These are phyloP conservation scores for Chrysosporium keratinophilum DNA, from an alignment of 2,329 filamentous ascomycete genomes.

Conservation along the genomic window DNA sequence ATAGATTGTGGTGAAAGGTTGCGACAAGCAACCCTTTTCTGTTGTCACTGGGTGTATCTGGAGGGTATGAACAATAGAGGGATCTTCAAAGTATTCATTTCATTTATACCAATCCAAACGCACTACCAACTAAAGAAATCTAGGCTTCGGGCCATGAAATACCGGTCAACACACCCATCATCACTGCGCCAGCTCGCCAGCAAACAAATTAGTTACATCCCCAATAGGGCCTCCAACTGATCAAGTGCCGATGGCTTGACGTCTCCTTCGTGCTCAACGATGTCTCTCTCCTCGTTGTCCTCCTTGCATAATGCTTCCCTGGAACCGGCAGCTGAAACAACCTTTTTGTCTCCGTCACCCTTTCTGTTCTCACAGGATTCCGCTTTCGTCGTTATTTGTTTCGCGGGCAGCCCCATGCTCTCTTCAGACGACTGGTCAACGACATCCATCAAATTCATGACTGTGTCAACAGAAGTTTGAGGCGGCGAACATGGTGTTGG, in stretches of 20 bases:
- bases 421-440: not conserved
- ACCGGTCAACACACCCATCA: no score
- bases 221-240: conserved; percentile 13
- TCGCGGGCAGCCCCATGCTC: not conserved
- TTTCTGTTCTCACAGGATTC: not conserved
- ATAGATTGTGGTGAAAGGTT: no score
- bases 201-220: not conserved
- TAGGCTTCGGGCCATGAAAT: no score
- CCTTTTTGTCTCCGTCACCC: not conserved
- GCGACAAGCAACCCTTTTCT: no score
- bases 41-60: no score
- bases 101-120: not conserved
- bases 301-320: not conserved
- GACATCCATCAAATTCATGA: conserved; percentile 6
- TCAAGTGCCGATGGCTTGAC: conserved; percentile 13
- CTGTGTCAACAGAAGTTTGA: not conserved
- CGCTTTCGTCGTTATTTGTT: not conserved
- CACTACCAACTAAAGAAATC: not conserved
- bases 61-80: no score
- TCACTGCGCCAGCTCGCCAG: not conserved
- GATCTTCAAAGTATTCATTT: no score
- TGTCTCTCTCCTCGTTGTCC: conserved; percentile 6
- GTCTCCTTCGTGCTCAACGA: conserved; percentile 13
- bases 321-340: not conserved
- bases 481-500: not conserved